A percentile compares a stretch with the other conserved stretches of the same genome.
These are phyloP conservation scores for Trichoderma erinaceum DNA, from an alignment of 495 filamentous ascomycete genomes.

Conservation along the genomic window DNA sequence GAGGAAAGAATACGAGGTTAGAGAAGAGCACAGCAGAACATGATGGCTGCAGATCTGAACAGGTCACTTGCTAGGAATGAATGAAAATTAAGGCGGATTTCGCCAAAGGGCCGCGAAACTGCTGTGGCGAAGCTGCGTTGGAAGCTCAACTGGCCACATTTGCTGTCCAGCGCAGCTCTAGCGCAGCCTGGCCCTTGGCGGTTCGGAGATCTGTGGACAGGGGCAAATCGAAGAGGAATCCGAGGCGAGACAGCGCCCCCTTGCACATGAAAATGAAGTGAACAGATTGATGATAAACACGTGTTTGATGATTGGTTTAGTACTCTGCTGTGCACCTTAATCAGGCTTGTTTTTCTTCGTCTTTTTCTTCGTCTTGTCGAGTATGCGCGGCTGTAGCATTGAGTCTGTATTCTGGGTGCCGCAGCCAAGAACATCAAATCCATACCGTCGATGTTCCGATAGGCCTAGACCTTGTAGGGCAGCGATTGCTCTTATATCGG, in stretches of 20 bases:
- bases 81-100: background rate
- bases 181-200: background rate
- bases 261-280: background rate
- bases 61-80: background rate
- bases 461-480: too few relatives aligned
- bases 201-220: slow-evolving; percentile 9
- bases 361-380: too few relatives aligned
- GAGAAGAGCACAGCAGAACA: background rate
- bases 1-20: background rate
- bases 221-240: background rate
- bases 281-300: background rate
- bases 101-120: slow-evolving; percentile 4
- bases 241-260: background rate
- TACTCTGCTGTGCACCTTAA: background rate
- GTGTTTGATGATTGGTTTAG: background rate
- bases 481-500: background rate
- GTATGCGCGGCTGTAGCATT: too few relatives aligned
- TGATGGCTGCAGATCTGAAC: background rate
- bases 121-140: slow-evolving; percentile 2
- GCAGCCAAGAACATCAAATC: too few relatives aligned
- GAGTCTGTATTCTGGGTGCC: too few relatives aligned
- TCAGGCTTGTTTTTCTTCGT: too few relatives aligned
- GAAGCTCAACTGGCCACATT: slow-evolving; percentile 11
- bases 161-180: background rate
- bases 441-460: too few relatives aligned